phyloP scores from a whole-genome alignment of 768 basidiomycete species.

The Leccinum boreale region DNA sequence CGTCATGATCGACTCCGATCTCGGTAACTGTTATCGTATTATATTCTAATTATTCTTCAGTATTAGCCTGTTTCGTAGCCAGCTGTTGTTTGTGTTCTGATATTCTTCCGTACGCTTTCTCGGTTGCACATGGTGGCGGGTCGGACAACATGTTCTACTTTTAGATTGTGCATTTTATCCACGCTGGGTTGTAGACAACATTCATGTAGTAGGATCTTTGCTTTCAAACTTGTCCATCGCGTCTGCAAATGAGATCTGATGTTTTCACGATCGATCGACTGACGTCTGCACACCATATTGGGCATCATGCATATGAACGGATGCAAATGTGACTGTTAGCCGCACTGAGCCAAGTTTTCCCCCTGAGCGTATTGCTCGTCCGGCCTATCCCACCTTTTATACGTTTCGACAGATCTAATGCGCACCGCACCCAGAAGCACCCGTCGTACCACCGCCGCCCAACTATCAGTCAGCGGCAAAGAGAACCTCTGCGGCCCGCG shows the following conservation, averaged over 20 bases:
- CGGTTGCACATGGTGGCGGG: background rate
- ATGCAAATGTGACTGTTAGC: conserved; percentile 17
- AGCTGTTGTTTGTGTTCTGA: conserved; percentile 9
- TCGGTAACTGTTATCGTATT: conserved; percentile 13
- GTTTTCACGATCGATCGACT: background rate
- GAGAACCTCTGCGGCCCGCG: conserved; percentile 8
- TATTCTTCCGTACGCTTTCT: background rate
- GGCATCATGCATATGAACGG: background rate
- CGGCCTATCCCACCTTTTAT: conserved; percentile 19
- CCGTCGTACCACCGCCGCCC: conserved; percentile 19
- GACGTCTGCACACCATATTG: background rate
- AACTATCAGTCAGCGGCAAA: conserved; percentile 10
- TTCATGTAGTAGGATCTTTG: background rate
- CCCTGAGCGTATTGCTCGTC: background rate
- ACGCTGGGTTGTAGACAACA: background rate
- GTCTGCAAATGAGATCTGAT: background rate
- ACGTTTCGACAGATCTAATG: conserved; percentile 18
- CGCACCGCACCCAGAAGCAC: conserved; percentile 24
- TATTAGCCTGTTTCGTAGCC: conserved; percentile 16
- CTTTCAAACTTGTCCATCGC: background rate
- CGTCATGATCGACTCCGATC: conserved; percentile 5
- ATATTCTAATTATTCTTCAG: conserved; percentile 27
- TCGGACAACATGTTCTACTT: background rate
- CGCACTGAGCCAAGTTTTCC: conserved; percentile 5
- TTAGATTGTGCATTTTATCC: background rate